Evolutionary conservation across 495 filamentous ascomycete genomes (phyloP), one percentile per base, ranked within the genome.

Genomic region (Aspergillus incahuasiensis): DNA sequence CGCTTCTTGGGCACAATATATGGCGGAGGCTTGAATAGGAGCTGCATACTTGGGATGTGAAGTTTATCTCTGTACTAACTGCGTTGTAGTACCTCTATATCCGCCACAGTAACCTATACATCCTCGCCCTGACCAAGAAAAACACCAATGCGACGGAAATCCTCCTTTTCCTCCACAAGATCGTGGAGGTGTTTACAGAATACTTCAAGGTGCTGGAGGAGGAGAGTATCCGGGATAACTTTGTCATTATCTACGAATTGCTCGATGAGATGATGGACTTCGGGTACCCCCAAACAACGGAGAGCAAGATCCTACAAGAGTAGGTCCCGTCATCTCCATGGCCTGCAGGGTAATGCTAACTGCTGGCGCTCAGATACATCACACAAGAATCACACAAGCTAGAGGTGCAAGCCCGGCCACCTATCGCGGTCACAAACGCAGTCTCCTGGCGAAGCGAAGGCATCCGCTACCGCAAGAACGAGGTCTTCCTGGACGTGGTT

Each of bases 231-330:
- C 87, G 95, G 53, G 95, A 99, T 75, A 99, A 99, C 78, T 99
- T 97, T 63, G 95, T 99, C 71, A 82, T 99, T 65, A 99, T 99
- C 65, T 99, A 99, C 78, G 95, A 99, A 74, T 74, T 99, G 51
- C 83, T 99, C 59, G 95, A 99, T 69, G 95, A 99, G 76, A 99
- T 99, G 95, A 99, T 99, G 95, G 95, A 99, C 71, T 99, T 97
- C 76, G 95, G 95, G 47, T 96, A 99, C 71, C 95, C 95, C 16
- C 95, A 99, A 73, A 99, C 95, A 19, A 99, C 95, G 50, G 95
- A 99, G 73, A 91, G 82, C 74, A 99, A 99, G 81, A 99, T 99
- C 68, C 77, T 99, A 57, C 95, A 97, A 76, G 95, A 99, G 79
- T 89, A 76, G 59, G 74, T n/a, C n/a, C n/a, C n/a, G n/a, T n/a